Conservation (phyloP, 192 early-diverging fungal genomes). For the Podila minutissima region DNA sequence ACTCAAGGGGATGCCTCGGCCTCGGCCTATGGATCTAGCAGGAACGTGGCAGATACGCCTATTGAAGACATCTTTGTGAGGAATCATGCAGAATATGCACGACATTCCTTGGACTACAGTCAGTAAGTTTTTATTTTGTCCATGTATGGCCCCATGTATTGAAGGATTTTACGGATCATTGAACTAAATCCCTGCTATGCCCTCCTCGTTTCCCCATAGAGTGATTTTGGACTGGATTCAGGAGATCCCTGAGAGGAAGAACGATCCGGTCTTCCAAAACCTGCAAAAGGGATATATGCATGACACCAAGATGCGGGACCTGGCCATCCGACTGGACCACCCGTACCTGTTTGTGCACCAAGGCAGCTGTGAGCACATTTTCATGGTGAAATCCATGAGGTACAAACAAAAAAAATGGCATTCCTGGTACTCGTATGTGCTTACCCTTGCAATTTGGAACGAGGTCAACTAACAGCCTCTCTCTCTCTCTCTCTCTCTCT, state of each 20-base stretch:
- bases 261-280: constrained; percentile 55
- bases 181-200: too few relatives aligned
- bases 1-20: not conserved
- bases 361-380: constrained; percentile 80
- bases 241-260: constrained; percentile 57
- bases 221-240: constrained; percentile 78
- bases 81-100: constrained; percentile 11
- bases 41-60: not conserved
- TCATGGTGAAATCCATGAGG: constrained; percentile 75
- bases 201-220: constrained; percentile 22
- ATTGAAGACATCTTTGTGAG: constrained; percentile 23
- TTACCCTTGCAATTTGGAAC: too few relatives aligned
- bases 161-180: too few relatives aligned
- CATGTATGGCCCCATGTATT: not conserved
- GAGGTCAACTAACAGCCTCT: too few relatives aligned
- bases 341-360: constrained; percentile 83
- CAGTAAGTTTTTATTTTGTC: constrained; percentile 50
- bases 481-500: too few relatives aligned
- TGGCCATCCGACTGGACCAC: constrained; percentile 69
- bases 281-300: constrained; percentile 67
- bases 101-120: constrained; percentile 66
- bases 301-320: constrained; percentile 66
- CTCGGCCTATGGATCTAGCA: not conserved
- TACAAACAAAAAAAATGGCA: constrained; percentile 15
- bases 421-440: too few relatives aligned